Conservation (phyloP, 2,329 filamentous ascomycete species). For the Cordyceps militaris region DNA sequence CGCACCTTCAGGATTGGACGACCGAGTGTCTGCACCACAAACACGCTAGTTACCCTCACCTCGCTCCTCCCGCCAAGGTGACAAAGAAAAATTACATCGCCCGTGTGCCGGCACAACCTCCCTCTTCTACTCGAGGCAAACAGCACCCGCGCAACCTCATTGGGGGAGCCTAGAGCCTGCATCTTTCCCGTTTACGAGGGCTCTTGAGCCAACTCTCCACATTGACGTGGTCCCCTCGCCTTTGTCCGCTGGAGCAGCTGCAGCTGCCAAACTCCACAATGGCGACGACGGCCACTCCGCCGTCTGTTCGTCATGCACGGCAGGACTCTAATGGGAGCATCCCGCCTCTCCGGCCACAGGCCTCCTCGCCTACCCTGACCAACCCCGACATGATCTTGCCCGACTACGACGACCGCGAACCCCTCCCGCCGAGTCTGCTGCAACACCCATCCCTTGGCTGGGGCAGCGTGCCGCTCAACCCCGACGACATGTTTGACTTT, state of each 20-base stretch:
- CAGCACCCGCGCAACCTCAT: background rate
- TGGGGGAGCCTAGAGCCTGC: too few relatives aligned
- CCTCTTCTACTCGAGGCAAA: background rate
- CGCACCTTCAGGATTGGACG: background rate
- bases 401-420: conserved; percentile 55
- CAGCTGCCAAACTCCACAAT: background rate
- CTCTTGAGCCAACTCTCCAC: background rate
- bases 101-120: background rate
- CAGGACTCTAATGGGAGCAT: conserved; percentile 23
- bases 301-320: conserved; percentile 22
- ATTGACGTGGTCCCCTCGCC: background rate
- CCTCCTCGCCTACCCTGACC: conserved; percentile 77
- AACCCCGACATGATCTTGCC: conserved; percentile 95
- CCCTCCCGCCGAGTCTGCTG: conserved; percentile 44
- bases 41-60: background rate
- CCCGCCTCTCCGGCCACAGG: conserved; percentile 39
- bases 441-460: conserved; percentile 46
- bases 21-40: background rate
- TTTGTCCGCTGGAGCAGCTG: background rate
- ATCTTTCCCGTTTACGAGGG: background rate
- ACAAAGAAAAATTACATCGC: background rate
- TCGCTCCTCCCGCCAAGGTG: background rate
- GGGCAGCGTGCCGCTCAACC: conserved; percentile 34
- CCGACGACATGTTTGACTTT: conserved; percentile 36
- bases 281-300: conserved; percentile 14